Conservation (phyloP, 352 stramenopile genomes). For the Globisporangium acanthophoron region DNA sequence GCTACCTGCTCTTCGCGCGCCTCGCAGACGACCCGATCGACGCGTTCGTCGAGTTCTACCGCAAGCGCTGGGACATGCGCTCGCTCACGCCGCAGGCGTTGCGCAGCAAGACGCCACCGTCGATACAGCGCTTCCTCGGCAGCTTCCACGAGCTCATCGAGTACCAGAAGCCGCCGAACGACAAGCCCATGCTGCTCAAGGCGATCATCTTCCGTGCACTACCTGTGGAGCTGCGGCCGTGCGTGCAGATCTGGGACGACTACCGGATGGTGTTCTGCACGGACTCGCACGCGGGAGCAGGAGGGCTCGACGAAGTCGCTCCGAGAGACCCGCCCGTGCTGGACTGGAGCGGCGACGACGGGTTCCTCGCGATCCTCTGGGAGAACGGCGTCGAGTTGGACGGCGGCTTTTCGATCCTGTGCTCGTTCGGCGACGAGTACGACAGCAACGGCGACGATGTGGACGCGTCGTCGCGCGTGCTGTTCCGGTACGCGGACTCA, state of each 20-base stretch:
- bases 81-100: slow-evolving; percentile 56
- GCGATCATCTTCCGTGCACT: slow-evolving; percentile 68
- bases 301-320: not conserved
- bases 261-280: slow-evolving; percentile 68
- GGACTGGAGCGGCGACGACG: slow-evolving; percentile 78
- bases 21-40: slow-evolving; percentile 64
- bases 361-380: slow-evolving; percentile 77
- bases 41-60: slow-evolving; percentile 91
- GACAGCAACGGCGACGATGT: slow-evolving; percentile 38
- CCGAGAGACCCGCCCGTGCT: slow-evolving; percentile 36
- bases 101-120: slow-evolving; percentile 63
- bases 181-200: slow-evolving; percentile 68
- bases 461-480: slow-evolving; percentile 59
- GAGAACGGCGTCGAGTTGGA: slow-evolving; percentile 71
- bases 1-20: slow-evolving; percentile 88
- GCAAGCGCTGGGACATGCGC: slow-evolving; percentile 71
- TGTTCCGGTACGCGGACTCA: slow-evolving; percentile 78
- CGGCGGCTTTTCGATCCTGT: slow-evolving; percentile 79
- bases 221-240: slow-evolving; percentile 66
- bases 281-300: slow-evolving; percentile 12
- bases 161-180: slow-evolving; percentile 44
- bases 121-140: slow-evolving; percentile 64
- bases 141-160: slow-evolving; percentile 63
- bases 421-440: slow-evolving; percentile 78
- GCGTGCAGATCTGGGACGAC: slow-evolving; percentile 84